Evolutionary conservation across 2,329 filamentous ascomycete genomes (phyloP), one percentile per base, ranked within the genome.

Genomic region (Teratosphaeriaceae sp.): DNA sequence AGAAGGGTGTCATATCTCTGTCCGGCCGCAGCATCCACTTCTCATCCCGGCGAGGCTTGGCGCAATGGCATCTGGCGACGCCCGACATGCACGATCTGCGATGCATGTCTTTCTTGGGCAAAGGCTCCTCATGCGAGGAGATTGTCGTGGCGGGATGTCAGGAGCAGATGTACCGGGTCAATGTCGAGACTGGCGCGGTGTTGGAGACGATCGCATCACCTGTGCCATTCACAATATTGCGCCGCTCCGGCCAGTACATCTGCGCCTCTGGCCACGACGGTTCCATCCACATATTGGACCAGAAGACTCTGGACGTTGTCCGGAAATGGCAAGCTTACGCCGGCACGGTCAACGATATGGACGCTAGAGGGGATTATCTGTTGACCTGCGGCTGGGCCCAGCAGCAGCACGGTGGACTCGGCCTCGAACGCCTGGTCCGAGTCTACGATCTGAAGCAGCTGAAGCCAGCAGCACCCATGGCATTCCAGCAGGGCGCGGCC

Each of bases 101-200:
- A 55, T 97, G 92, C 65, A 97, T 97, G 88, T 90, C 85, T 62
- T 96, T 94, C 61, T 94, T 88, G 1, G 88, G 86, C 21, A 88
- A 88, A 59, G 84, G 84, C 7, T 86, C 85, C 3, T 12, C 20
- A 3, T n/a, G n/a, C 20, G 77, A 79, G 12, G 85, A 94, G 59
- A 82, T 98, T 44, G 71, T 98, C 16, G 85, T 90, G 24, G 92
- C 88, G 36, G 92, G 92, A 36, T 79, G 83, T 53, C 92, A 98
- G 65, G 78, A 84, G 43, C 77, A 76, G 38, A 94, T 98, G 85
- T 85, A 95, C 61, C 82, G 76, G 22, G 74, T 84, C 41, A 80
- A 84, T 55, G 70, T 83, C 36, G 79, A 82, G 29, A 73, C 71
- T 53, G 71, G 71, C 6, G 55, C 54, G 3, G 62, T 73, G 21